phyloP scores from a whole-genome alignment of 164 flowering plant species.

The Platanus orientalis region DNA sequence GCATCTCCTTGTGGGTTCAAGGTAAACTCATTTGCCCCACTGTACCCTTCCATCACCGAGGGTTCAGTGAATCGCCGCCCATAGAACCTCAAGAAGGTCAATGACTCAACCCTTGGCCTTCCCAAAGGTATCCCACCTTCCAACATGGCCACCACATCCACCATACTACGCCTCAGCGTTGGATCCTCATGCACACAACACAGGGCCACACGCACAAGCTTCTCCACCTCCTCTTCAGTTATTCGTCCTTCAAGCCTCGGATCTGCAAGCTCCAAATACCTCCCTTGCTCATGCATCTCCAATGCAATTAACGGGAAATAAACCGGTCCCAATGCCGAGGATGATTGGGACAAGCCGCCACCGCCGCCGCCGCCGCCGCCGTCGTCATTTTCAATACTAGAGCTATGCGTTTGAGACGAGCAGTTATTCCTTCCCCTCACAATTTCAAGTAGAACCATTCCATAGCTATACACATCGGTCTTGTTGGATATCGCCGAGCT shows the following conservation, averaged over 20 bases:
- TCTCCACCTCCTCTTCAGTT: conserved; percentile 55
- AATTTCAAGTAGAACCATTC: conserved; percentile 89
- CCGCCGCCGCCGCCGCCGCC: too few species aligned
- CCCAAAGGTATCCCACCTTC: conserved; percentile 54
- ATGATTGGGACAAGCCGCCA: too few species aligned
- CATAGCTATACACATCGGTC: conserved; percentile 92
- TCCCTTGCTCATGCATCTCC: conserved; percentile 81
- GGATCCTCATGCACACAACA: conserved; percentile 95
- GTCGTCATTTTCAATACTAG: conserved; percentile 28
- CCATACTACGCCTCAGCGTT: conserved; percentile 66
- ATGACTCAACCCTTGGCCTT: conserved; percentile 48
- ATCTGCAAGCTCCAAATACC: conserved; percentile 74
- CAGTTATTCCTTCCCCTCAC: conserved; percentile 85
- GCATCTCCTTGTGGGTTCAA: conserved; percentile 25
- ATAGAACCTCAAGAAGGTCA: conserved; percentile 68
- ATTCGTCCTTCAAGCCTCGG: conserved; percentile 68
- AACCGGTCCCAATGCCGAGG: conserved; percentile 25
- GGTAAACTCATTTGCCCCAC: conserved; percentile 11
- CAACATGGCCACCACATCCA: conserved; percentile 74
- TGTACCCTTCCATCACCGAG: conserved; percentile 31
- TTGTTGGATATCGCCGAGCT: conserved; percentile 77
- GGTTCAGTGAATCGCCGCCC: conserved; percentile 68
- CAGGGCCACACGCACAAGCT: conserved; percentile 68
- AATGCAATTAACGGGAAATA: conserved; percentile 77
- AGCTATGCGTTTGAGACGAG: conserved; percentile 26